Conservation (phyloP, 306 rosid species). For the Vicia villosa region DNA sequence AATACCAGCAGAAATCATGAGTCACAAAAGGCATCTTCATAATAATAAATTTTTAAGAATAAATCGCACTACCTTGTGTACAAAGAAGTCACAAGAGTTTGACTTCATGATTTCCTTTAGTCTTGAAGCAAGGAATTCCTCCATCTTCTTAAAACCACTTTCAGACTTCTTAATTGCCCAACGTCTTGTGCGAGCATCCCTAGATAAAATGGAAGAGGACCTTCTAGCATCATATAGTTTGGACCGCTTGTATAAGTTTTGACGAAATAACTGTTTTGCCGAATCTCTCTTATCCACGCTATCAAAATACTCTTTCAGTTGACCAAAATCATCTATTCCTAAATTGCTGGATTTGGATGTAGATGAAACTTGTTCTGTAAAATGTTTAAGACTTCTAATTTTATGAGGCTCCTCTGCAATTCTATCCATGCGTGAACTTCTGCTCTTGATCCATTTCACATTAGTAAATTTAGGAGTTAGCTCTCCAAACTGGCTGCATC, state of each 20-base stretch:
- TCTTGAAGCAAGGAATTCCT: conserved; percentile 83
- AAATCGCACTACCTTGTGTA: conserved; percentile 70
- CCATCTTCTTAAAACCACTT: conserved; percentile 90
- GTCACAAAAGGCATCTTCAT: conserved; percentile 6
- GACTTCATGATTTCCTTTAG: conserved; percentile 90
- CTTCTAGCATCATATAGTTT: conserved; percentile 93
- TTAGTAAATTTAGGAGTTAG: conserved; percentile 61
- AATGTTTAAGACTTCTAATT: conserved; percentile 71
- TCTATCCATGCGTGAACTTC: conserved; percentile 48
- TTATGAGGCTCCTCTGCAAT: conserved; percentile 66
- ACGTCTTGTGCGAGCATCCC: conserved; percentile 96
- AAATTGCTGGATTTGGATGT: conserved; percentile 61
- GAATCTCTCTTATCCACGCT: conserved; percentile 96
- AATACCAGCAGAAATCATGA: conserved; percentile 25
- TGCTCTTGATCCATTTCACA: conserved; percentile 84
- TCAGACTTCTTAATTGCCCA: conserved; percentile 98
- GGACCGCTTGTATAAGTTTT: conserved; percentile 90
- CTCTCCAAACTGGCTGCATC: conserved; percentile 83
- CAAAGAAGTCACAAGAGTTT: conserved; percentile 79
- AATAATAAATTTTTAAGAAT: conserved; percentile 12
- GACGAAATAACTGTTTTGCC: conserved; percentile 73
- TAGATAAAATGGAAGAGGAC: conserved; percentile 96
- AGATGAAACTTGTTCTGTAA: conserved; percentile 61
- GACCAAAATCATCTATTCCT: conserved; percentile 84
- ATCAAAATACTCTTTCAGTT: conserved; percentile 85